Base-by-base conservation (phyloP, 1,284 basidiomycete species). In the Cryptococcus sp. region DNA sequence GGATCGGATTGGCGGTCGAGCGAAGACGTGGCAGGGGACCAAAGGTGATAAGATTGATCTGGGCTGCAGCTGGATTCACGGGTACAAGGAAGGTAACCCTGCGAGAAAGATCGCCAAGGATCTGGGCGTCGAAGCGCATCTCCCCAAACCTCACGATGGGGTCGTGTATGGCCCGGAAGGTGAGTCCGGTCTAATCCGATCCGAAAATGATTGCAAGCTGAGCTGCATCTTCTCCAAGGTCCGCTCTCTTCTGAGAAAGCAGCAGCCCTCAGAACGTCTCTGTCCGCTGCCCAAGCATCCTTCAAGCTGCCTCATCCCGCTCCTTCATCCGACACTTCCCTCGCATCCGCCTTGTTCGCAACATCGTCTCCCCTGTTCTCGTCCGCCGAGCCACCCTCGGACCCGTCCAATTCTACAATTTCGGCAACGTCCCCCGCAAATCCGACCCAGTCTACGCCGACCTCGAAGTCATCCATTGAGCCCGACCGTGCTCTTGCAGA, bases 41-140 rank as follows among this genome's bases (percentile, higher is more conserved):
- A 60, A 61, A 2, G 67, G 65, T 22, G 53, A 57, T 5, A 70
- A 68, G 46, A 69, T 82, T 43, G 81, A 82, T 59, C 66, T 82
- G 27, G 81, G 82, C 19, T 82, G 81, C 63, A 78, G 75, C 53
- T 82, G 79, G 78, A 81, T 82, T 40, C 81, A 83, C 64, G 81
- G 81, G 15, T 81, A 77, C 63, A 71, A 76, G 27, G 79, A 82
- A 62, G 82, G 82, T 4, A 80, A 78, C 52, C 81, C 81, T 0
- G 71, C 80, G 19, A 72, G 77, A 39, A 63, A 60, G 6, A 70
- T 83, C 19, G 78, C 79, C 1, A 72, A 78, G 51, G 71, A 70
- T 40, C 67, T 81, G 43, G 75, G 73, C 0, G 74, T 81, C 16
- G 70, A 79, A 11, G 68, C 75, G 0, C 60, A 72, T 61, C 58